Evolutionary conservation across 1,284 basidiomycete genomes (phyloP).

Genomic region (Rhodotorula sp.): DNA sequence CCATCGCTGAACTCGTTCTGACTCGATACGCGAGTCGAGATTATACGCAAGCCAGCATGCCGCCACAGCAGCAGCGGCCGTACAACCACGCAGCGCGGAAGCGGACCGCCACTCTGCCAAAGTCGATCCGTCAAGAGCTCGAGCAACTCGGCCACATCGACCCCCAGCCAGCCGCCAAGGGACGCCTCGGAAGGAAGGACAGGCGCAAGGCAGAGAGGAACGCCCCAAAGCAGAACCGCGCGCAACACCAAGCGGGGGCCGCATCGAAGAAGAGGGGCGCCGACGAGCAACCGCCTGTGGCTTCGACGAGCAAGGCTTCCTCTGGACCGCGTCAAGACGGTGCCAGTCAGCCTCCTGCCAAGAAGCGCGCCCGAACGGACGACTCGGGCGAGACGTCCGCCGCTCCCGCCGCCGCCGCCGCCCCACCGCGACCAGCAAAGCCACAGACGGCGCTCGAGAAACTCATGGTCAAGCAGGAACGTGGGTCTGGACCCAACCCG

Average conservation of each 20-base stretch:
- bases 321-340: neutral
- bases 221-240: conserved; percentile 61
- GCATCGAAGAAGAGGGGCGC: neutral
- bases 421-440: conserved; percentile 5
- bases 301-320: conserved; percentile 51
- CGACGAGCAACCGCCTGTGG: neutral
- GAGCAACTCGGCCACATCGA: conserved; percentile 33
- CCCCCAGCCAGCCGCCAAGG: neutral
- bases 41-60: neutral
- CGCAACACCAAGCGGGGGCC: conserved; percentile 35
- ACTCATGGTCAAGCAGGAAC: conserved; percentile 41
- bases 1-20: no score
- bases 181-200: conserved; percentile 57
- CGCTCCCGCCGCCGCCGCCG: neutral
- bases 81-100: conserved; percentile 27
- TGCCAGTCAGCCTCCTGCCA: neutral
- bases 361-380: conserved; percentile 4
- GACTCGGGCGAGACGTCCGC: neutral
- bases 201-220: conserved; percentile 62
- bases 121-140: conserved; percentile 32
- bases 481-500: conserved; percentile 37
- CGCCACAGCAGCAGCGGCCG: conserved; percentile 5
- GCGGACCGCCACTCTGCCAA: conserved; percentile 31
- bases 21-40: neutral
- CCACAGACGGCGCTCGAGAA: conserved; percentile 35